Evolutionary conservation across 345 rosid species (phyloP), one percentile per base, ranked within the genome.

Genomic region (Arabidopsis suecica): DNA sequence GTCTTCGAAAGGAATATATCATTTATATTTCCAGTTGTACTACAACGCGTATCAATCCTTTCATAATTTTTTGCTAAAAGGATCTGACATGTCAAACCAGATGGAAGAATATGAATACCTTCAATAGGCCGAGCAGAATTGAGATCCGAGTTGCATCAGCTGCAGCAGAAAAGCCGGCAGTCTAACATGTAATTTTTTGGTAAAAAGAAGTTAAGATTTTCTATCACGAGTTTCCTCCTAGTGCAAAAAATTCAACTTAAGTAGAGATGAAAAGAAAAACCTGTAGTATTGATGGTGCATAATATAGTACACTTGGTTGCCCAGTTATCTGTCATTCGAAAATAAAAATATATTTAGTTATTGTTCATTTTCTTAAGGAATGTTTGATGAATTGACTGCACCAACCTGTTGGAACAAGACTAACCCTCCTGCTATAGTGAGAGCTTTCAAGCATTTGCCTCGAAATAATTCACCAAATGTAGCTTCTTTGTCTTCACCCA

Each of bases 291-390:
- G 97, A 80, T 23, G 96, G 91, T 18, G 99, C 99, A 82, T 95
- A 95, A 80, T 95, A 95, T 14, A 95, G 87, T 32, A 92, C 98
- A 86, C 99, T 95, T 65, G 99, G 99, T 81, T 95, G 99, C 73
- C 99, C 99, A 2, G 99, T 95, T 75, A 89, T 90, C 99, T 95
- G 86, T 61, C 68, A 66, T 72, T 67, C 36, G 47, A 30, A 34
- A 66, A 61, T 12, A 16, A 49, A 57, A 30, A 6, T n/a, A 6
- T 36, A 66, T 6, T 42, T 13, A 53, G 50, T 10, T 45, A 38
- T 47, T 12, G 6, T 13, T 70, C 18, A 47, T 16, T 59, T 30
- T 55, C 58, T 22, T 36, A 28, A 0, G 5, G 36, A 78, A 23
- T 0, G 20, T 40, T 32, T 32, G 65, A 74, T 64, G 25, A 74